Conservation (phyloP, 805 yeast genomes). For the Hanseniaspora nectarophila region DNA sequence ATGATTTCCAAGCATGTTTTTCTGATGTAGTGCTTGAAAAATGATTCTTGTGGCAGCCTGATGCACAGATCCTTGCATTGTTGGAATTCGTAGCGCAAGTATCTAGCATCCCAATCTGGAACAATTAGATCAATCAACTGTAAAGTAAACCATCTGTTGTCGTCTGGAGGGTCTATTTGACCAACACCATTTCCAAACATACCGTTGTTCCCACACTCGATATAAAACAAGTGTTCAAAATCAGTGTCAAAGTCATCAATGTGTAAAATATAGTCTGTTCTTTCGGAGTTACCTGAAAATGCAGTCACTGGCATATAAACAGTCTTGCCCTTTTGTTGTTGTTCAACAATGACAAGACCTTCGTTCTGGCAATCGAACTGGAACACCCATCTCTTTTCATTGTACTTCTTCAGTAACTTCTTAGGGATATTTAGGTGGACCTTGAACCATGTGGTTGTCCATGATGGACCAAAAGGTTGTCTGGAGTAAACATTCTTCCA, state of each 20-base stretch:
- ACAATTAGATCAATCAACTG: slow-evolving; percentile 63
- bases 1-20: slow-evolving; percentile 70
- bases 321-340: slow-evolving; percentile 29
- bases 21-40: slow-evolving; percentile 78
- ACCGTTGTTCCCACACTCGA: slow-evolving; percentile 88
- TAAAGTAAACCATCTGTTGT: slow-evolving; percentile 58
- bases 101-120: slow-evolving; percentile 72
- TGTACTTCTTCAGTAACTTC: slow-evolving; percentile 27
- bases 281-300: slow-evolving; percentile 62
- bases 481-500: slow-evolving; percentile 54
- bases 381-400: slow-evolving; percentile 43
- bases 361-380: slow-evolving; percentile 84
- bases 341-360: slow-evolving; percentile 59
- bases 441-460: slow-evolving; percentile 95
- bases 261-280: slow-evolving; percentile 46
- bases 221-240: slow-evolving; percentile 47
- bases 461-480: slow-evolving; percentile 79
- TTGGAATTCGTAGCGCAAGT: slow-evolving; percentile 70
- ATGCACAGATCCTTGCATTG: slow-evolving; percentile 84
- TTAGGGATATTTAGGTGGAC: slow-evolving; percentile 41
- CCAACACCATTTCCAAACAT: slow-evolving; percentile 72
- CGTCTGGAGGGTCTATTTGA: slow-evolving; percentile 55
- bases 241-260: slow-evolving; percentile 37
- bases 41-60: slow-evolving; percentile 59
- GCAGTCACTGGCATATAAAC: slow-evolving; percentile 60